Conservation (phyloP, 768 basidiomycete species). For the Kwoniella shandongensis region DNA sequence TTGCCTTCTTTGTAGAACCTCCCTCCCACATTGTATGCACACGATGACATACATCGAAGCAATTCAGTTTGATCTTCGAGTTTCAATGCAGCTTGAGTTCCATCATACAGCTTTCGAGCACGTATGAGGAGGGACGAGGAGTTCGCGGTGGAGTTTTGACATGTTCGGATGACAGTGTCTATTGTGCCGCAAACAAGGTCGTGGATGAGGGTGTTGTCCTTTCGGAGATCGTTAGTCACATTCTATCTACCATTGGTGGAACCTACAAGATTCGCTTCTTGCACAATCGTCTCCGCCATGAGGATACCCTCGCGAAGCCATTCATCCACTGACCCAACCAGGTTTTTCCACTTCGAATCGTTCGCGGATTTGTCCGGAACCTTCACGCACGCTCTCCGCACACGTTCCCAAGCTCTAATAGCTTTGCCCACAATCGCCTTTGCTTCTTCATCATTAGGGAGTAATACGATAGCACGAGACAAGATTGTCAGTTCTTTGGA, state of each 20-base stretch:
- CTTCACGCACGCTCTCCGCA: constrained; percentile 27
- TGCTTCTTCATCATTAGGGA: constrained; percentile 9
- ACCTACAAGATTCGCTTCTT: constrained; percentile 17
- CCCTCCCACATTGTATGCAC: constrained; percentile 49
- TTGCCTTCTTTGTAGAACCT: constrained; percentile 65
- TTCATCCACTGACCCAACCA: constrained; percentile 2
- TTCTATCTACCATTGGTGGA: background rate
- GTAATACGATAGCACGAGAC: constrained; percentile 13
- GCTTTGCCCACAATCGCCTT: constrained; percentile 26
- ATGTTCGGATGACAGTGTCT: constrained; percentile 20
- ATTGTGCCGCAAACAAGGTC: constrained; percentile 21
- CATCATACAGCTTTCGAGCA: background rate
- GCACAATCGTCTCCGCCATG: constrained; percentile 15
- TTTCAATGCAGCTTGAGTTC: background rate
- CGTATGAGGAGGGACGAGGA: constrained; percentile 4
- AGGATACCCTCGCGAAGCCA: constrained; percentile 10
- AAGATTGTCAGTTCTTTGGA: constrained; percentile 1
- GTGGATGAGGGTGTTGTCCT: constrained; percentile 4
- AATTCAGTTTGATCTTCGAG: constrained; percentile 32
- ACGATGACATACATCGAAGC: constrained; percentile 45
- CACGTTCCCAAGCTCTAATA: constrained; percentile 27
- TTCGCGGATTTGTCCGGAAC: background rate
- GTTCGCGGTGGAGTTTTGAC: background rate
- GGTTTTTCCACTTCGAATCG: background rate
- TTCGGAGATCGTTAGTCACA: background rate